These are phyloP conservation scores for Sclerotinia spermophila DNA, from an alignment of 2,329 filamentous ascomycete species.

Conservation along the genomic window DNA sequence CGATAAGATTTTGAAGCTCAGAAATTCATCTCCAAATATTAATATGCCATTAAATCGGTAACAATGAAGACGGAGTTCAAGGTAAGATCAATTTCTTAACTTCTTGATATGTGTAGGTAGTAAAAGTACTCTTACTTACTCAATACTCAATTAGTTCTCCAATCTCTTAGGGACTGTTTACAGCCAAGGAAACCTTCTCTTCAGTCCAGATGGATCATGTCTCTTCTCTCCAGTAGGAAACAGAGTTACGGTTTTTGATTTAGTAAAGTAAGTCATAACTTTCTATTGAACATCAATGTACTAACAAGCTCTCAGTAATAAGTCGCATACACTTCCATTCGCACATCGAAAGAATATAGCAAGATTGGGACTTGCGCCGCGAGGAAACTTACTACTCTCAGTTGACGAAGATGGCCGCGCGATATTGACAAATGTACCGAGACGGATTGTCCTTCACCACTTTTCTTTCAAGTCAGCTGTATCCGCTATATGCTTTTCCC, in stretches of 20 bases:
- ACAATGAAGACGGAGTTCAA: constrained; percentile 99
- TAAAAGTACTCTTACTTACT: constrained; percentile 26
- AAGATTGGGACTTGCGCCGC: constrained; percentile 81
- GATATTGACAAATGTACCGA: constrained; percentile 85
- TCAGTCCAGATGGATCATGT: constrained; percentile 92
- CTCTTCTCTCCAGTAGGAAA: constrained; percentile 96
- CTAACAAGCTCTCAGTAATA: constrained; percentile 56
- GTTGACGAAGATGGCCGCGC: constrained; percentile 93
- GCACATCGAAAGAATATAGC: constrained; percentile 92
- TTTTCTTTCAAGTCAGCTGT: constrained; percentile 90
- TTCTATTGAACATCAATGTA: background rate
- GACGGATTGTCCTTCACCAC: constrained; percentile 84
- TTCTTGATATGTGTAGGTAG: background rate
- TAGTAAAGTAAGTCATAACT: constrained; percentile 68
- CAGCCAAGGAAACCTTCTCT: constrained; percentile 94
- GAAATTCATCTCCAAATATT: constrained; percentile 10
- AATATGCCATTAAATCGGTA: constrained; percentile 32
- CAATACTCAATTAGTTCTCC: constrained; percentile 70
- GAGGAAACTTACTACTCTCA: constrained; percentile 86
- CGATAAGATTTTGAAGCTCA: constrained; percentile 18
- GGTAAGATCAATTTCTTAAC: constrained; percentile 47
- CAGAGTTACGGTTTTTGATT: constrained; percentile 89
- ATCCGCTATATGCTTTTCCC: constrained; percentile 83
- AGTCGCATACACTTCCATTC: constrained; percentile 82
- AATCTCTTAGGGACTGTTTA: constrained; percentile 98